Evolutionary conservation across 31 red algal species (phyloP), one percentile per base, ranked within the genome.

Genomic region (Asparagopsis taxiformis): DNA sequence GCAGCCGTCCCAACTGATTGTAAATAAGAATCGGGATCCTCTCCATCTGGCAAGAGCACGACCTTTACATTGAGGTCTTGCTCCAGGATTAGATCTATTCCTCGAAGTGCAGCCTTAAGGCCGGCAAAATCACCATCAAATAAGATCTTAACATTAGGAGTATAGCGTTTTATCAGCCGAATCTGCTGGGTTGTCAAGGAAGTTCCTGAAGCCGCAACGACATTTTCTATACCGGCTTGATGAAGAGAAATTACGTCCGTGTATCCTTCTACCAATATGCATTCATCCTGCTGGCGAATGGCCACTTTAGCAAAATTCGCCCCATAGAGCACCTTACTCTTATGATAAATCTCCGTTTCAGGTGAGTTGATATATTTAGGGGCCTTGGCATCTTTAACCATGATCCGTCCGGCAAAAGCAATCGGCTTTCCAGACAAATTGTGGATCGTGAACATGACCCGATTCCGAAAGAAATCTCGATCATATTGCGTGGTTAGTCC

Each of bases 1-100:
- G n/a, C n/a, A n/a, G n/a, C n/a, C n/a, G n/a, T n/a, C n/a, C n/a
- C n/a, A n/a, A n/a, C n/a, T n/a, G n/a, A n/a, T n/a, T n/a, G n/a
- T n/a, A n/a, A n/a, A n/a, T n/a, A n/a, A n/a, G n/a, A n/a, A 72
- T 69, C 65, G 31, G 65, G 65, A 69, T 69, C 65, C 21, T 38
- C 37, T 24, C 39, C 39, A 20, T 23, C 35, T 35, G 65, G 65
- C 33, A 69, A 24, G 23, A n/a, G 33, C 33, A 69, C 65, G 22
- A 69, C 39, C 17, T 50, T 48, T 20, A 48, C 39, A 23, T 38
- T 49, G 49, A 69, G 20, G 19, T 38, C 35, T 15, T 50, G 19
- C 24, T 50, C 24, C 23, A 48, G 36, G 20, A 69, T 20, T 20
- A 28, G n/a, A 21, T 69, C 17, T n/a, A 20, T 19, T 28, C 21